A percentile compares a stretch with the other conserved stretches of the same genome.
Conservation (phyloP, 129 eudicot species). For the Centaurea solstitialis region DNA sequence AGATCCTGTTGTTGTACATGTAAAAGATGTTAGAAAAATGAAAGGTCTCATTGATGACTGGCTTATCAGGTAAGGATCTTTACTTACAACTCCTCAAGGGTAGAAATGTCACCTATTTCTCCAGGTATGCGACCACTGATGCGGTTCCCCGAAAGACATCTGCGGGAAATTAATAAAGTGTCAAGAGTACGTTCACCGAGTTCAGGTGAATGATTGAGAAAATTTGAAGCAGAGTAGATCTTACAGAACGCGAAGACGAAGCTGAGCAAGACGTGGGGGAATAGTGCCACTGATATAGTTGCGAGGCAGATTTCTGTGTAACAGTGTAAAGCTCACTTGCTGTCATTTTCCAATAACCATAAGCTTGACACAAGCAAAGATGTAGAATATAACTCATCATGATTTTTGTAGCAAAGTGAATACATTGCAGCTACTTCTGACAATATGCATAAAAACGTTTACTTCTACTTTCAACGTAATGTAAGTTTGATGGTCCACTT, state of each 20-base stretch:
- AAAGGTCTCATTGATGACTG: neutral
- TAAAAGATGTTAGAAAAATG: neutral
- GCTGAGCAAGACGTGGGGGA: conserved; percentile 50
- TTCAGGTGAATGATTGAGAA: neutral
- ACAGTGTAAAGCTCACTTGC: neutral
- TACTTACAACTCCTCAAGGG: conserved; percentile 78
- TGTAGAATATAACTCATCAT: neutral
- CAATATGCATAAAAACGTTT: neutral
- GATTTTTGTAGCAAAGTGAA: neutral
- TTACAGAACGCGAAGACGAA: conserved; percentile 66
- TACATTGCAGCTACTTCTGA: neutral
- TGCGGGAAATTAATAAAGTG: conserved; percentile 28
- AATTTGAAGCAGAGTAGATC: conserved; percentile 18
- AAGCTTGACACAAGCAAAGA: neutral
- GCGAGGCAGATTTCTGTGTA: conserved; percentile 69
- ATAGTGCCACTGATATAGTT: conserved; percentile 78
- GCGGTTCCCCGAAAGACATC: conserved; percentile 74
- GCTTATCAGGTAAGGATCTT: neutral
- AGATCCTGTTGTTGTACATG: conserved; percentile 36
- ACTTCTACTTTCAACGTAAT: neutral
- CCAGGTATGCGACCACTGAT: conserved; percentile 69
- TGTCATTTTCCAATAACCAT: neutral
- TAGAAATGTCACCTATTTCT: conserved; percentile 69
- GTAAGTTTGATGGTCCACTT: conserved; percentile 26
- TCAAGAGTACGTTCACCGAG: conserved; percentile 14